A percentile compares a stretch with the other conserved stretches of the same genome.
phyloP scores from a whole-genome alignment of 768 basidiomycete genomes.

The Boletus rubroflammeus region DNA sequence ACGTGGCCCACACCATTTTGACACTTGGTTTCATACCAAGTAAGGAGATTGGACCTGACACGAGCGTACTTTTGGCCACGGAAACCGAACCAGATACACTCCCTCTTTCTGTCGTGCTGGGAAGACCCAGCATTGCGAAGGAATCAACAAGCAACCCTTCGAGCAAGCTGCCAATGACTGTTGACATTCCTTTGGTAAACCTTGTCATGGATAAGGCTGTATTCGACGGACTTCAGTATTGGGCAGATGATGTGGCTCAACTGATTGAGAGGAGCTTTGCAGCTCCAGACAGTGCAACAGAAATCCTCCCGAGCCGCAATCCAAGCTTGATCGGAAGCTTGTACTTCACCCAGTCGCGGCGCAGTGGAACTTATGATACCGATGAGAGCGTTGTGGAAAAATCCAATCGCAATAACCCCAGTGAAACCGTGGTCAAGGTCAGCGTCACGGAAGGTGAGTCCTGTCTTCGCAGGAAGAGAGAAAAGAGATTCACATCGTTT shows the following conservation, averaged over 20 bases:
- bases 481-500: neutral
- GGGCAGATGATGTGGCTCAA: slow-evolving; percentile 83
- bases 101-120: slow-evolving; percentile 23
- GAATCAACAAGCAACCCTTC: neutral
- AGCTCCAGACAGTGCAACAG: slow-evolving; percentile 20
- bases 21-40: slow-evolving; percentile 45
- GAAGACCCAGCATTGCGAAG: slow-evolving; percentile 7
- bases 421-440: slow-evolving; percentile 50
- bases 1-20: slow-evolving; percentile 43
- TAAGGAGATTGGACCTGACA: slow-evolving; percentile 11
- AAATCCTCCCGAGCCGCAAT: slow-evolving; percentile 44
- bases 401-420: slow-evolving; percentile 18
- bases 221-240: slow-evolving; percentile 80
- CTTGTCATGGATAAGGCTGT: slow-evolving; percentile 56
- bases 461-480: neutral
- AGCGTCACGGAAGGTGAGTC: slow-evolving; percentile 41
- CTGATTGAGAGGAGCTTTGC: slow-evolving; percentile 48
- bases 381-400: slow-evolving; percentile 38
- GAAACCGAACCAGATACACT: slow-evolving; percentile 15
- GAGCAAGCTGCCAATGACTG: slow-evolving; percentile 15
- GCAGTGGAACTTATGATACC: slow-evolving; percentile 38
- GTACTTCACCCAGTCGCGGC: slow-evolving; percentile 53
- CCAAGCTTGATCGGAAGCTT: slow-evolving; percentile 75
- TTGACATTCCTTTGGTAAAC: slow-evolving; percentile 61
- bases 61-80: slow-evolving; percentile 23